A percentile compares a stretch with the other conserved stretches of the same genome.
Conservation (phyloP, 2,329 filamentous ascomycete genomes). For the Botrytis cinerea region DNA sequence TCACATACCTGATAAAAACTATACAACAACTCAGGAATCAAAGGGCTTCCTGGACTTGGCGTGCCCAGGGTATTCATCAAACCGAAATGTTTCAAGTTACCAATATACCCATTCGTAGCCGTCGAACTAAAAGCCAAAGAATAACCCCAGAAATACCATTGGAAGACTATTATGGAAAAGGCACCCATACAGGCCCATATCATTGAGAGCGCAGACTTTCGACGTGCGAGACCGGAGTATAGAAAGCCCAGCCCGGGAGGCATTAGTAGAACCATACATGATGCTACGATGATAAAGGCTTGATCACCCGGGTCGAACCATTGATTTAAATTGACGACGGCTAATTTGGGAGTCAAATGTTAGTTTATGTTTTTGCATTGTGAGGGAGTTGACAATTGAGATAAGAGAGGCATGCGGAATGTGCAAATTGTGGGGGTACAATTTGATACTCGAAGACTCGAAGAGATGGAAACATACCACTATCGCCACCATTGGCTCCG, state of each 20-base stretch:
- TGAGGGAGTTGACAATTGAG: not conserved
- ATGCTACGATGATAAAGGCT: constrained; percentile 86
- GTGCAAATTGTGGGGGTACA: not conserved
- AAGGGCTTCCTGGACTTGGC: constrained; percentile 84
- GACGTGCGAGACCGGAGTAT: constrained; percentile 93
- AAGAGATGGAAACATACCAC: constrained; percentile 36
- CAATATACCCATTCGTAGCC: constrained; percentile 87
- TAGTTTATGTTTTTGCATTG: constrained; percentile 4
- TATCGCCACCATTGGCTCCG: constrained; percentile 42
- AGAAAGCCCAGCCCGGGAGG: constrained; percentile 94
- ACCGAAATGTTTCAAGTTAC: constrained; percentile 85
- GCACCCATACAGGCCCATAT: constrained; percentile 98
- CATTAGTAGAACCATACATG: constrained; percentile 96
- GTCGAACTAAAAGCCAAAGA: constrained; percentile 86
- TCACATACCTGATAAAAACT: constrained; percentile 80
- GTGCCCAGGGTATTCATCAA: constrained; percentile 79
- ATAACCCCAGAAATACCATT: constrained; percentile 99
- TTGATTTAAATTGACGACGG: constrained; percentile 86
- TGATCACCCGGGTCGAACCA: constrained; percentile 92
- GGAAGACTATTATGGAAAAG: constrained; percentile 86
- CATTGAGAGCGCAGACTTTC: constrained; percentile 95
- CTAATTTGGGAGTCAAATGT: constrained; percentile 49
- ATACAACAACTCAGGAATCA: constrained; percentile 88
- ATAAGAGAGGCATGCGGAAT: constrained; percentile 13
- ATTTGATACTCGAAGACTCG: not conserved